These are phyloP conservation scores for Lagenidium giganteum DNA, from an alignment of 352 stramenopile species.

Conservation along the genomic window DNA sequence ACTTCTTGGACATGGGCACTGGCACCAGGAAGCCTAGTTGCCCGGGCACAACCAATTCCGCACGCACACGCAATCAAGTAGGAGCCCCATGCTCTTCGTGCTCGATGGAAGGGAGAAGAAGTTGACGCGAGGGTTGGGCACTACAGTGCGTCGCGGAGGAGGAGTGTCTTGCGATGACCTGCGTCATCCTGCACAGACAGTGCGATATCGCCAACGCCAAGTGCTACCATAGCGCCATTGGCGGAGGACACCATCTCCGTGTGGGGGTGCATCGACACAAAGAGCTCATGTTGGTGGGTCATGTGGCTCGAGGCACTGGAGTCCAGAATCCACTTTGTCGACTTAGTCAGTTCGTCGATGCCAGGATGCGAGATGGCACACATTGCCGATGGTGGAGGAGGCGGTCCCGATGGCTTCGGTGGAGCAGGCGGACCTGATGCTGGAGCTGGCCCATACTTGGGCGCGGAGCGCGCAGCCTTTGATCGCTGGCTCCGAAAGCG, in stretches of 20 bases:
- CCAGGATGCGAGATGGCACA: too few relatives aligned
- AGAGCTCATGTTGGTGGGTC: neutral
- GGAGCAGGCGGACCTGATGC: too few relatives aligned
- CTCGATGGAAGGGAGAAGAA: slow-evolving; percentile 5
- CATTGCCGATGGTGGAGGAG: too few relatives aligned
- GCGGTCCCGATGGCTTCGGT: too few relatives aligned
- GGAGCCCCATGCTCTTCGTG: slow-evolving; percentile 4
- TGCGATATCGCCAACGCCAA: neutral
- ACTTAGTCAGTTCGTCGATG: too few relatives aligned
- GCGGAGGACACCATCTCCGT: slow-evolving; percentile 1
- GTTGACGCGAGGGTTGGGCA: slow-evolving; percentile 6
- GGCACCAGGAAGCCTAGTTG: neutral
- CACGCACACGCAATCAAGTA: neutral
- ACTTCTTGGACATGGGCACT: slow-evolving; percentile 4
- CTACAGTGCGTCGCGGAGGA: slow-evolving; percentile 3
- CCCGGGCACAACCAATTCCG: neutral
- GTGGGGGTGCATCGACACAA: neutral
- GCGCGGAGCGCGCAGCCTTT: too few relatives aligned
- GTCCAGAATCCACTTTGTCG: slow-evolving; percentile 9
- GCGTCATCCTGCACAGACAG: neutral
- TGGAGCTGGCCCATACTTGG: too few relatives aligned
- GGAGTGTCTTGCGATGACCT: neutral
- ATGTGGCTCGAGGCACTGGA: slow-evolving; percentile 2
- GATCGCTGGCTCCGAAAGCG: too few relatives aligned
- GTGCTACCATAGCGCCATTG: neutral